Percentiles rank a stretch among this genome's conserved stretches.
phyloP scores from a whole-genome alignment of 345 rosid species.

The Pseudoturritis turrita region DNA sequence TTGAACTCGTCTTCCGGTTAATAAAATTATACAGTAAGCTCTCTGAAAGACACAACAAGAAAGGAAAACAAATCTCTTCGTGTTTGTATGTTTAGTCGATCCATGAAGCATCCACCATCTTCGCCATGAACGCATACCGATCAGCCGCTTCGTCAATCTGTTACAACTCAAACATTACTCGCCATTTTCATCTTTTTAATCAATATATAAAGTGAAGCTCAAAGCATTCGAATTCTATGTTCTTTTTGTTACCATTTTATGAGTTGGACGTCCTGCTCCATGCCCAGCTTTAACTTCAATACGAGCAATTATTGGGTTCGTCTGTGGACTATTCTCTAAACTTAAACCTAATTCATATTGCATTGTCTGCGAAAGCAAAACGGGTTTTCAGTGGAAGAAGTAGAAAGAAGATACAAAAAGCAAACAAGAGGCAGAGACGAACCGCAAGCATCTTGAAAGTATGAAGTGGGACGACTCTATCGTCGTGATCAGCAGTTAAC shows the following conservation, averaged over 20 bases:
- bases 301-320: slow-evolving; percentile 77
- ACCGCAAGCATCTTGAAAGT: slow-evolving; percentile 84
- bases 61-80: neutral
- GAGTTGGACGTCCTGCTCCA: slow-evolving; percentile 88
- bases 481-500: slow-evolving; percentile 96
- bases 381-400: neutral
- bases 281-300: slow-evolving; percentile 93
- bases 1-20: neutral
- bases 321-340: slow-evolving; percentile 76
- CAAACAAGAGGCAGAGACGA: slow-evolving; percentile 29
- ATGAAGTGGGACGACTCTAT: slow-evolving; percentile 87
- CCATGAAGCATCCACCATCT: slow-evolving; percentile 70
- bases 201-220: neutral
- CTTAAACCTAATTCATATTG: slow-evolving; percentile 66
- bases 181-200: neutral
- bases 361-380: slow-evolving; percentile 56
- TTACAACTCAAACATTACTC: slow-evolving; percentile 10
- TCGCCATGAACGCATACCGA: slow-evolving; percentile 79
- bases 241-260: slow-evolving; percentile 50
- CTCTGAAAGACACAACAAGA: neutral
- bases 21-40: neutral
- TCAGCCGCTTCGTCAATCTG: slow-evolving; percentile 93
- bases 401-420: neutral
- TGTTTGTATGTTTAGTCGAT: slow-evolving; percentile 41
- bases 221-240: neutral